These are phyloP conservation scores for Tuber aestivum DNA, from an alignment of 495 filamentous ascomycete species.

Conservation along the genomic window DNA sequence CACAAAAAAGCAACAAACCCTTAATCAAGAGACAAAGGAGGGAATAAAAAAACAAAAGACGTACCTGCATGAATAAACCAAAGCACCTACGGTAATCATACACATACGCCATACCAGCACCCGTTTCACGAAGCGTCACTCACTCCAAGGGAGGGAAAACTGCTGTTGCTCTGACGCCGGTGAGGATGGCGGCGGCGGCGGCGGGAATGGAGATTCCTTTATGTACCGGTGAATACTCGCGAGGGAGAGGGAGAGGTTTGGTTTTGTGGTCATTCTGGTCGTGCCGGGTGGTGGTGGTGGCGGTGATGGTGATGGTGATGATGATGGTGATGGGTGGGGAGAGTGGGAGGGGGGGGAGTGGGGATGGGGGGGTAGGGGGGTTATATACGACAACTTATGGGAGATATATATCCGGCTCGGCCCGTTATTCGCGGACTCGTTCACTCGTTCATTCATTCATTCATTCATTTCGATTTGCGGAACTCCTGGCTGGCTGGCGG, in stretches of 20 bases:
- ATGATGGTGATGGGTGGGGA: not conserved
- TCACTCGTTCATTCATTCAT: no score
- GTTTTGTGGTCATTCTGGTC: not conserved
- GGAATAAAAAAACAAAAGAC: not conserved
- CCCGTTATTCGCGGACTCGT: not conserved
- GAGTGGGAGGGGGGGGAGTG: not conserved
- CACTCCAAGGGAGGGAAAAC: constrained; percentile 13
- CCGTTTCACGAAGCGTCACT: not conserved
- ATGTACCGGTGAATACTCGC: constrained; percentile 13
- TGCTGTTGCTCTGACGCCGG: constrained; percentile 20
- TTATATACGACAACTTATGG: constrained; percentile 17
- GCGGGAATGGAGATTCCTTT: constrained; percentile 28
- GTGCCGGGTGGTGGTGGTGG: not conserved
- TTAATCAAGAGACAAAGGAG: not conserved
- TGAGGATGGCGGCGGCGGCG: constrained; percentile 32
- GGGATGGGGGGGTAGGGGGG: constrained; percentile 13
- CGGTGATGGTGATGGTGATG: no score
- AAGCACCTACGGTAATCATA: not conserved
- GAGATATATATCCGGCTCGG: constrained; percentile 12
- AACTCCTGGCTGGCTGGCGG: no score
- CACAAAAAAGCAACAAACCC: not conserved
- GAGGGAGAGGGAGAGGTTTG: not conserved
- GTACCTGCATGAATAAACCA: not conserved
- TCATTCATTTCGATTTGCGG: not conserved
- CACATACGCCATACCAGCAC: not conserved